phyloP scores from a whole-genome alignment of 2,329 filamentous ascomycete species.

The Neonectria punicea region DNA sequence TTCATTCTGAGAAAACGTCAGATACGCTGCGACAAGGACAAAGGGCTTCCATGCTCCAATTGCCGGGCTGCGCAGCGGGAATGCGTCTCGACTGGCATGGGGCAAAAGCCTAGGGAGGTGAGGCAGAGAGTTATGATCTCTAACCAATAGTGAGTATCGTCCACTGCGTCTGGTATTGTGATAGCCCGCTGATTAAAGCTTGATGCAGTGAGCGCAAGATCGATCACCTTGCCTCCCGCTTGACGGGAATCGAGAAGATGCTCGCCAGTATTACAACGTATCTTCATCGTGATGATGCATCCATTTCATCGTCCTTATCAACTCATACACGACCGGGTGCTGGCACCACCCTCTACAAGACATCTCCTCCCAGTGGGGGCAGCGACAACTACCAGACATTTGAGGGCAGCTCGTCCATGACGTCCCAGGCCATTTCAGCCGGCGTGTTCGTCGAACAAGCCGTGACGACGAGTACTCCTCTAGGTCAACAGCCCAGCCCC shows the following conservation, averaged over 20 bases:
- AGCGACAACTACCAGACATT: background rate
- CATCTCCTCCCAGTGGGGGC: background rate
- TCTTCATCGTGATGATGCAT: background rate
- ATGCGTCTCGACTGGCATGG: too few species aligned
- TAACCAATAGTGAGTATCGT: too few species aligned
- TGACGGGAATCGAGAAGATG: slow-evolving; percentile 13
- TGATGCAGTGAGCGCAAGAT: too few species aligned
- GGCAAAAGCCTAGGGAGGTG: too few species aligned
- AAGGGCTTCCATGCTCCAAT: too few species aligned
- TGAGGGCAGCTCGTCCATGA: slow-evolving; percentile 14
- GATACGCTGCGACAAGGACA: too few species aligned
- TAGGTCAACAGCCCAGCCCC: background rate
- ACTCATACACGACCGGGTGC: background rate
- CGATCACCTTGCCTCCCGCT: too few species aligned
- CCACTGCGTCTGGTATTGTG: too few species aligned
- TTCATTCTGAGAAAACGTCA: too few species aligned
- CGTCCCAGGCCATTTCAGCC: slow-evolving; percentile 7
- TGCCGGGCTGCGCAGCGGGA: too few species aligned
- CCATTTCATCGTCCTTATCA: background rate
- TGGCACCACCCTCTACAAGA: background rate
- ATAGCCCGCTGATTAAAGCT: too few species aligned
- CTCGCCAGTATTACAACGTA: slow-evolving; percentile 8
- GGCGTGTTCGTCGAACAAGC: slow-evolving; percentile 13
- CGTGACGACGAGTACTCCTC: background rate
- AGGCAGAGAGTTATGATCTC: too few species aligned